Conservation (phyloP, 73 alveolate species). For the Paramecium pentaurelia region DNA sequence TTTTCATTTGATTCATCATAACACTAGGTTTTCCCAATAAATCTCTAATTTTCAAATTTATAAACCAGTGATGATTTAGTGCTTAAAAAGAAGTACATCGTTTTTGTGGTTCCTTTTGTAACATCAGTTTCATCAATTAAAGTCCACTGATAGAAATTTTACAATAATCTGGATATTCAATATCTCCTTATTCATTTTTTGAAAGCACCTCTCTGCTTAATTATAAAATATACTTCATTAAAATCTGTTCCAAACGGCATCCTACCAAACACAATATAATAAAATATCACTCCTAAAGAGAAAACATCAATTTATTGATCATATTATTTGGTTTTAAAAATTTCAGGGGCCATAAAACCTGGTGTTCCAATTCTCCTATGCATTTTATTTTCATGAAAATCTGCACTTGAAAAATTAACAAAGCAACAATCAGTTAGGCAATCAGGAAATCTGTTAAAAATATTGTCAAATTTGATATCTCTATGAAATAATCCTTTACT, state of each 20-base stretch:
- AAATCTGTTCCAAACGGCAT: conserved; percentile 54
- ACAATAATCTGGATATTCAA: conserved; percentile 33
- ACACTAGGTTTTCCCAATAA: conserved; percentile 38
- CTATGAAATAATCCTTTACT: conserved; percentile 50
- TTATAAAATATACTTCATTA: conserved; percentile 2
- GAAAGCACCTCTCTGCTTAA: conserved; percentile 10
- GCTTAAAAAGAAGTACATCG: conserved; percentile 56
- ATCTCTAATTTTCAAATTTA: conserved; percentile 37
- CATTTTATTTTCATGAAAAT: conserved; percentile 26
- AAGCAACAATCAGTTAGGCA: conserved; percentile 36
- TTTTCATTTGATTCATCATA: neutral
- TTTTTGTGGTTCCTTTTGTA: conserved; percentile 59
- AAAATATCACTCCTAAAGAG: conserved; percentile 55
- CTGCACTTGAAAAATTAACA: conserved; percentile 45
- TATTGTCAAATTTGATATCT: conserved; percentile 54
- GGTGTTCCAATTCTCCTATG: conserved; percentile 60
- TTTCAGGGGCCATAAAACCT: conserved; percentile 61
- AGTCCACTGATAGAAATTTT: conserved; percentile 37
- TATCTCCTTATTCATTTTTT: conserved; percentile 50
- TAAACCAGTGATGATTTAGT: conserved; percentile 62
- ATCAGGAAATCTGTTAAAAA: conserved; percentile 52
- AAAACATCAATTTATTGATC: conserved; percentile 42
- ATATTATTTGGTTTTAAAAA: conserved; percentile 52
- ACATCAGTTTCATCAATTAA: conserved; percentile 39
- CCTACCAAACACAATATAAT: conserved; percentile 50